Conservation (phyloP, 441 rosid species). For the Pelargonium hybrid region DNA sequence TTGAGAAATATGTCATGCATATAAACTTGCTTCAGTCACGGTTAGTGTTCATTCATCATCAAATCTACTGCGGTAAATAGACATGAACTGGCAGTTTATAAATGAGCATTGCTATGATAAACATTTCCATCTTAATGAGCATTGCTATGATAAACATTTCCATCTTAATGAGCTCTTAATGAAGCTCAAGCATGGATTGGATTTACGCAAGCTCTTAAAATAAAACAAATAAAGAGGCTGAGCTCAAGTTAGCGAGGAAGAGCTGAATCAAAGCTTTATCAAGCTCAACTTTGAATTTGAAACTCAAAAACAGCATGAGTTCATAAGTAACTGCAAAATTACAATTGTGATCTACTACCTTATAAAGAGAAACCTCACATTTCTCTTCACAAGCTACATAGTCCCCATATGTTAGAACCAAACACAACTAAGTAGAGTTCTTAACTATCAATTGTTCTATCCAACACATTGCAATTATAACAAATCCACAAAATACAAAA, state of each 20-base stretch:
- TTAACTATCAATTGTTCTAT: not conserved
- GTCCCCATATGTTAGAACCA: not conserved
- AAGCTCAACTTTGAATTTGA: not conserved
- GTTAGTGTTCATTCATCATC: no score
- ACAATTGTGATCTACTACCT: not conserved
- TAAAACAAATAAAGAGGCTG: not conserved
- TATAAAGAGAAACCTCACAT: not conserved
- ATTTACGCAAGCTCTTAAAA: not conserved
- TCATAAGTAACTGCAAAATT: no score
- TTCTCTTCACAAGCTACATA: not conserved
- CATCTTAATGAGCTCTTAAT: not conserved
- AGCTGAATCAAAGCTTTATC: not conserved
- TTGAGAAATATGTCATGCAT: no score
- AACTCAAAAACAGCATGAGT: no score
- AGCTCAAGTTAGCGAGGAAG: not conserved
- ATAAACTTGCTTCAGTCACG: no score
- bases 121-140: no score
- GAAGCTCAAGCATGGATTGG: not conserved
- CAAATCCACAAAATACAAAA: not conserved
- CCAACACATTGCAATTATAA: not conserved
- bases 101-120: no score
- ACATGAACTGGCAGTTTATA: no score
- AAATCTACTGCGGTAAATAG: no score
- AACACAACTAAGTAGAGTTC: not conserved
- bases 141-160: not conserved